phyloP scores from a whole-genome alignment of 441 rosid species.

The Adansonia gregorii region DNA sequence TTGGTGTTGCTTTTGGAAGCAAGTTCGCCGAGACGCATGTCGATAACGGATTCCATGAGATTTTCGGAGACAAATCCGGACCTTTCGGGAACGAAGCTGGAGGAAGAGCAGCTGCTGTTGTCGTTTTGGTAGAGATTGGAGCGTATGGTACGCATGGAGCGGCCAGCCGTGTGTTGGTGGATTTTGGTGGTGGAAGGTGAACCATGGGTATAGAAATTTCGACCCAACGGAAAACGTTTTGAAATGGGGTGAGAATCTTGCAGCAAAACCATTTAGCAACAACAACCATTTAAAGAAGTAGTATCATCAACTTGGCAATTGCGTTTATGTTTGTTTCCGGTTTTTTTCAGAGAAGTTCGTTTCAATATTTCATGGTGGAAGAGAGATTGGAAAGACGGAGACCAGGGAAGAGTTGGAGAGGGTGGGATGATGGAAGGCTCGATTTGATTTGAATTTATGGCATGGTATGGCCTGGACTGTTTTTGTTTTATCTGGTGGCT shows the following conservation, averaged over 20 bases:
- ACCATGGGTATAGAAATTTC: not conserved
- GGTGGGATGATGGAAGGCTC: too few species aligned
- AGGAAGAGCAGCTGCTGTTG: conserved; percentile 53
- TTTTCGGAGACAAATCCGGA: conserved; percentile 66
- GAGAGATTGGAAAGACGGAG: too few species aligned
- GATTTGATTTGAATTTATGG: too few species aligned
- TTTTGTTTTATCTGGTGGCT: too few species aligned
- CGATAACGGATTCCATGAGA: conserved; percentile 75
- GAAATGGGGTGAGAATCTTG: not conserved
- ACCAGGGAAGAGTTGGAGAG: too few species aligned
- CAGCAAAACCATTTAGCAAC: not conserved
- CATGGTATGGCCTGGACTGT: too few species aligned
- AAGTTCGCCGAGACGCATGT: conserved; percentile 86
- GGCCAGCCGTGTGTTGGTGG: conserved; percentile 58
- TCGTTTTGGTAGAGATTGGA: conserved; percentile 59
- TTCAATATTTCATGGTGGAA: too few species aligned
- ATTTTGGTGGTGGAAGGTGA: conserved; percentile 46
- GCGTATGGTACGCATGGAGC: conserved; percentile 89
- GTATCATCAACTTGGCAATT: too few species aligned
- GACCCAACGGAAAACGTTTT: not conserved
- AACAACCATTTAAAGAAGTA: not conserved
- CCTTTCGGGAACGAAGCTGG: conserved; percentile 43
- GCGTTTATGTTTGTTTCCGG: too few species aligned
- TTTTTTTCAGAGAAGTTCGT: too few species aligned
- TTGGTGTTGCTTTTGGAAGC: conserved; percentile 41